Conservation (phyloP, 2,329 filamentous ascomycete species). For the Paecilomyces variotii region DNA sequence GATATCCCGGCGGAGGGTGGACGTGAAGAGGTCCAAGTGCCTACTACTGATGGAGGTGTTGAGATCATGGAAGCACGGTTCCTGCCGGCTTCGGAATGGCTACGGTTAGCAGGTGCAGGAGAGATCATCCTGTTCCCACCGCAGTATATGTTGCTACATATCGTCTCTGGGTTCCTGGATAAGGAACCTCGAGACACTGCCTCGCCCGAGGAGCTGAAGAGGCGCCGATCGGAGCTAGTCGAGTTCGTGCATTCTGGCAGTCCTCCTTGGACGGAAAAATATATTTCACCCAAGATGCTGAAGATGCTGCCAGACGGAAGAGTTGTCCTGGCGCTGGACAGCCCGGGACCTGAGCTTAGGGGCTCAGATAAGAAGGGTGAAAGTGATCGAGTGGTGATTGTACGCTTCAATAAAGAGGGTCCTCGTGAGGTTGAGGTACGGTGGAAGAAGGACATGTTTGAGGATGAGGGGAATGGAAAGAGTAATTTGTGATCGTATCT, state of each 20-base stretch:
- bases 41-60: conserved; percentile 62
- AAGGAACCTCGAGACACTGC: conserved; percentile 17
- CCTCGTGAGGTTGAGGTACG: conserved; percentile 48
- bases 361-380: conserved; percentile 42
- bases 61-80: conserved; percentile 73
- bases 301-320: conserved; percentile 38
- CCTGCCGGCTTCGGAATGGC: conserved; percentile 61
- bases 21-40: conserved; percentile 56
- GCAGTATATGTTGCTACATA: conserved; percentile 58
- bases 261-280: conserved; percentile 41
- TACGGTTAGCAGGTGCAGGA: conserved; percentile 53
- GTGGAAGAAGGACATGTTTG: conserved; percentile 41
- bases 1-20: conserved; percentile 32
- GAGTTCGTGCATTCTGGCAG: conserved; percentile 40
- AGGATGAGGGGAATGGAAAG: conserved; percentile 21
- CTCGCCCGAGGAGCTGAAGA: conserved; percentile 20
- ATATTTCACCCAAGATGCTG: conserved; percentile 37
- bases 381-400: conserved; percentile 48
- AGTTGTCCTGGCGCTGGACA: conserved; percentile 45
- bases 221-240: conserved; percentile 38
- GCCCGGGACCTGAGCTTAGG: conserved; percentile 49
- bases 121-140: conserved; percentile 84
- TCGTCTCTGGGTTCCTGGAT: conserved; percentile 44
- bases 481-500: conserved; percentile 21
- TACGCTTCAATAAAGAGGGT: conserved; percentile 49